Evolutionary conservation across 2,329 filamentous ascomycete genomes (phyloP).

Genomic region (Phyllosticta ampelicida): DNA sequence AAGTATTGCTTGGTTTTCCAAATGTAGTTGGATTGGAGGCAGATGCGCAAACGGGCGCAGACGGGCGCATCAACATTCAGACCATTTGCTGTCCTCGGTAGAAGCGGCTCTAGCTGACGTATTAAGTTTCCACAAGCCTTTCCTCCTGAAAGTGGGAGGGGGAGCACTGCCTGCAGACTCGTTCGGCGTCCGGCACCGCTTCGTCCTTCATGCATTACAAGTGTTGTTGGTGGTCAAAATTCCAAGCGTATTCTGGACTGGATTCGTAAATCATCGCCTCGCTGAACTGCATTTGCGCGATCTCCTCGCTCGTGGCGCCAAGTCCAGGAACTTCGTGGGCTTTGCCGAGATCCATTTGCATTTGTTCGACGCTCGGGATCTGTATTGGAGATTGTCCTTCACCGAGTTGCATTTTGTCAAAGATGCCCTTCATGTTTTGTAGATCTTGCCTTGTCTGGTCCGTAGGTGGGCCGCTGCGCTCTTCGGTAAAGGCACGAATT

Average conservation of each 20-base stretch:
- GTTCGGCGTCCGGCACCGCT: neutral
- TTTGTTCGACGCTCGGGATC: neutral
- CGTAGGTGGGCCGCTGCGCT: conserved; percentile 48
- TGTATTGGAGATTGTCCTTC: neutral
- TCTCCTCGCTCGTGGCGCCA: conserved; percentile 5
- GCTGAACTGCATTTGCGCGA: conserved; percentile 7
- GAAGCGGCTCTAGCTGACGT: neutral
- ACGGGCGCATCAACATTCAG: neutral
- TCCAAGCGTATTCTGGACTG: conserved; percentile 9
- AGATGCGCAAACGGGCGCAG: neutral
- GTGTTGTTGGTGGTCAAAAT: neutral
- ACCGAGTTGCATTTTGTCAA: conserved; percentile 26
- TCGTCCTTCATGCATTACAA: neutral
- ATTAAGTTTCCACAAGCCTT: neutral
- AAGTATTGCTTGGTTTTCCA: neutral
- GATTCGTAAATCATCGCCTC: conserved; percentile 11
- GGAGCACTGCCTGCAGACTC: neutral
- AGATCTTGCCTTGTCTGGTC: conserved; percentile 51
- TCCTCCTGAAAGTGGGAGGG: neutral
- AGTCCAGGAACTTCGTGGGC: conserved; percentile 1
- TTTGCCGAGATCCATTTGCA: neutral
- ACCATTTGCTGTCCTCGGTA: neutral
- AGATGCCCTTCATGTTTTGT: conserved; percentile 64
- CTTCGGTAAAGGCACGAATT: conserved; percentile 71
- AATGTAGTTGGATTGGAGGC: neutral